Evolutionary conservation across 371 early-diverging fungal genomes (phyloP), one percentile per base, ranked within the genome.

Genomic region (Mucor irregularis): DNA sequence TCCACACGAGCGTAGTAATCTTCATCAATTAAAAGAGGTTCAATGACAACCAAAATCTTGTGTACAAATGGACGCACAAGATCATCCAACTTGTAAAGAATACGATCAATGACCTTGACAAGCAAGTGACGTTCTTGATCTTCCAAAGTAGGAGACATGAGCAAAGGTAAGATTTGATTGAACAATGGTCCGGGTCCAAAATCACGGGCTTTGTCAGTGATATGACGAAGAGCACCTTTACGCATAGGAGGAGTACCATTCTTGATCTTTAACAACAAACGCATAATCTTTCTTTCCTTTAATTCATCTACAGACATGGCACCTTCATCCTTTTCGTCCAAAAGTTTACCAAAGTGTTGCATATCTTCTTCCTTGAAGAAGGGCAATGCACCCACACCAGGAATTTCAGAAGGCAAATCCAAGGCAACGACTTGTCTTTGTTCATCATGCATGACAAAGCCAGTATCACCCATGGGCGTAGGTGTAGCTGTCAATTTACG

Each of bases 1-100:
- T 97, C 98, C 2, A 95, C 91, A 60, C 98, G 90, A 24, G 98
- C 97, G 63, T 95, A 96, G 62, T 95, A 96, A 69, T 99, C 99
- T 71, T 92, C 94, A 68, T 97, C 97, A 62, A 98, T 96, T 58
- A 99, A 73, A 57, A 98, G 75, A 2, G 99, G 99, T 73, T 97
- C 96, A 62, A 98, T 95, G 3, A 98, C 98, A 5, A 97, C 97
- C 14, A 99, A 84, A 48, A 99, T 96, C 75, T 96, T 94, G 83
- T 97, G 98, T 14, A 95, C 97, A 69, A 84, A 97, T 1, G 98
- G 98, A 24, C 97, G 92, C 9, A 96, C 96, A 21, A 94, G 83
- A 59, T 95, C 97, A 68, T 96, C 98, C 44, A 98, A 71, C 67
- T 96, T 95, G 80, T 93, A 93, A 56, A 99, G 71, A 46, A 95